phyloP scores from a whole-genome alignment of 768 basidiomycete species.

The Suillus subaureus region DNA sequence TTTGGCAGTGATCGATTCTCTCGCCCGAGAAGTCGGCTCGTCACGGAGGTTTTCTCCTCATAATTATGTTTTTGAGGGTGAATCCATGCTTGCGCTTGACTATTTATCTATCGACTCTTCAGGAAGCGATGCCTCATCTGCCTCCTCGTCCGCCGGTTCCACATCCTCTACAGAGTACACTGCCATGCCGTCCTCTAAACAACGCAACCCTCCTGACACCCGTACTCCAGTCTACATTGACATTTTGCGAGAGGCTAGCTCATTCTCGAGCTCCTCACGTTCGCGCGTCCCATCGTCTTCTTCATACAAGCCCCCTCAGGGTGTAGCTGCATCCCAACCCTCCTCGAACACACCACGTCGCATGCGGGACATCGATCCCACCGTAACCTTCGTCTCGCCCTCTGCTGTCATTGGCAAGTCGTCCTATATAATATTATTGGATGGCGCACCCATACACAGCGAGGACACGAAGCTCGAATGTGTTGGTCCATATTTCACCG shows the following conservation, averaged over 20 bases:
- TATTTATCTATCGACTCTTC: slow-evolving; percentile 27
- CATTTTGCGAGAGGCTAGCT: slow-evolving; percentile 28
- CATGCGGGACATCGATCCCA: slow-evolving; percentile 63
- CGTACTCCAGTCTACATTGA: slow-evolving; percentile 37
- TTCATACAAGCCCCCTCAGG: background rate
- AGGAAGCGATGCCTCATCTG: slow-evolving; percentile 19
- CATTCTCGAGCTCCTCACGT: slow-evolving; percentile 2
- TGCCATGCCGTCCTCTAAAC: slow-evolving; percentile 25
- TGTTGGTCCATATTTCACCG: slow-evolving; percentile 35
- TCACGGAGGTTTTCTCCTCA: slow-evolving; percentile 20
- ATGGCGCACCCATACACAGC: slow-evolving; percentile 50
- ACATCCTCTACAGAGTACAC: slow-evolving; percentile 10
- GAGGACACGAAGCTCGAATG: slow-evolving; percentile 45
- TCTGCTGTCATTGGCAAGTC: slow-evolving; percentile 52
- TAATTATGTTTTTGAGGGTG: slow-evolving; percentile 16
- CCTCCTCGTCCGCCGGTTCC: slow-evolving; percentile 24
- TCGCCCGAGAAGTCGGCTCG: slow-evolving; percentile 31
- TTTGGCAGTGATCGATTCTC: slow-evolving; percentile 38
- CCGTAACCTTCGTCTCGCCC: slow-evolving; percentile 61
- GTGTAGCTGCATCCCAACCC: slow-evolving; percentile 2
- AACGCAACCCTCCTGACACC: slow-evolving; percentile 25
- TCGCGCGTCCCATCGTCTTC: slow-evolving; percentile 6
- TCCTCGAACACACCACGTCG: slow-evolving; percentile 45
- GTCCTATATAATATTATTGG: slow-evolving; percentile 54
- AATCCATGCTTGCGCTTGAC: slow-evolving; percentile 20